Evolutionary conservation across 805 yeast species (phyloP), one percentile per base, ranked within the genome.

Genomic region (Pichia exigua): DNA sequence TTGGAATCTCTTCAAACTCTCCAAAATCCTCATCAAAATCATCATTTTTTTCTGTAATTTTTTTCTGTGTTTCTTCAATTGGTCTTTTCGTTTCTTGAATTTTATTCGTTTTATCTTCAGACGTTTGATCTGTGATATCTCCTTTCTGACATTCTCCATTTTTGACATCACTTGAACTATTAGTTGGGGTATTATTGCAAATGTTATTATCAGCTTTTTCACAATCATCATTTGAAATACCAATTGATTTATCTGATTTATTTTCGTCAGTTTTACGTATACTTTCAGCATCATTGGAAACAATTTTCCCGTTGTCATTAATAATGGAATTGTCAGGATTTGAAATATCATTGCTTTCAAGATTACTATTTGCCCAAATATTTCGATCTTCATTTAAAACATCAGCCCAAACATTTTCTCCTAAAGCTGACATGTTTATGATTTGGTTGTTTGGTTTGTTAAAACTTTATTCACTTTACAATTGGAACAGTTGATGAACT

Each of bases 1-100:
- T 21, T 10, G 44, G 21, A 20, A 52, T 42, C 22, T 47, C 54
- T 38, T 62, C 65, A 48, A 63, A 62, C 1, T 57, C 59, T 3
- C 65, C 65, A 56, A 62, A 62, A n/a, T 62, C 66, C 32, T 58
- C 61, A 21, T 55, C 61, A 26, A 47, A 50, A 17, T 35, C 30
- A 2, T 40, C 42, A 18, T 6, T 27, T 6, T 21, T 18, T 6
- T 35, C 47, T 8, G 17, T 15, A 12, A 11, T 24, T 20, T 20
- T 22, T 1, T 18, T 21, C 6, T 45, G 30, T 11, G 20, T 32
- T 22, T 20, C 8, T 3, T 45, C 42, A 24, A 12, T 20, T 28
- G 35, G 17, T 28, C 18, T 28, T 27, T 2, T 20, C n/a, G 13
- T 24, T 22, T 38, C 20, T 15, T 21, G 24, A 40, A 11, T 12